Base-by-base conservation (phyloP, 108 stramenopile genomes). In the Mediolabrus comicus region DNA sequence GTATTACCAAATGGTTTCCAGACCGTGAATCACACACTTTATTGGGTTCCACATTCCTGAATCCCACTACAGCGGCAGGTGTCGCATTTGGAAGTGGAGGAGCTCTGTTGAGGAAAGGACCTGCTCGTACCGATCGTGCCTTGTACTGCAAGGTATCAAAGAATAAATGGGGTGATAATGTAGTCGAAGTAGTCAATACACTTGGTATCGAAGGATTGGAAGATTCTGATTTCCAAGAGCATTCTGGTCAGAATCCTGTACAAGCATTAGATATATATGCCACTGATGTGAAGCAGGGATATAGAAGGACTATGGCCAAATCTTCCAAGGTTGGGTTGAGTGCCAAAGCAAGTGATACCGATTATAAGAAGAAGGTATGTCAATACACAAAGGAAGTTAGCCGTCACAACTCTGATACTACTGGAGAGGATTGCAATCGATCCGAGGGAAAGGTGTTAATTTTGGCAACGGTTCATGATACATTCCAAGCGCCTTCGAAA, bases 371-470 rank as follows among this genome's bases (percentile, higher is more conserved):
- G 19, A 74, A 60, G 30, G 70, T 94, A 4, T 94, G 92, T 46
- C 46, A 78, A 36, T 54, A 72, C 53, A 72, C 74, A 2, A 63
- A 77, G 29, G 69, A 72, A 9, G 83, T 94, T 30, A 88, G 84
- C 60, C 87, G 92, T 28, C 91, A 58, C 75, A 94, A 94, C 75
- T 90, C 92, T 3, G 90, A 94, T 72, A 91, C 90, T 11, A 51
- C 34, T 31, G 92, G 92, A 32, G 72, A 59, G 25, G 88, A 90
- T 28, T 90, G 86, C 62, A 88, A 87, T 77, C 87, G 92, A 13
- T 89, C 88, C 27, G 92, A 94, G 72, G 92, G 92, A 13, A 94
- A 94, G 62, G 90, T 94, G 11, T 31, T 94, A 58, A 90, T 94
- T 53, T 65, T 94, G 53, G 92, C 92, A 9, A 87, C 92, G 11